Percentiles rank a stretch among this genome's conserved stretches.
Evolutionary conservation across 768 basidiomycete species (phyloP).

Genomic region (Suillus occidentalis): DNA sequence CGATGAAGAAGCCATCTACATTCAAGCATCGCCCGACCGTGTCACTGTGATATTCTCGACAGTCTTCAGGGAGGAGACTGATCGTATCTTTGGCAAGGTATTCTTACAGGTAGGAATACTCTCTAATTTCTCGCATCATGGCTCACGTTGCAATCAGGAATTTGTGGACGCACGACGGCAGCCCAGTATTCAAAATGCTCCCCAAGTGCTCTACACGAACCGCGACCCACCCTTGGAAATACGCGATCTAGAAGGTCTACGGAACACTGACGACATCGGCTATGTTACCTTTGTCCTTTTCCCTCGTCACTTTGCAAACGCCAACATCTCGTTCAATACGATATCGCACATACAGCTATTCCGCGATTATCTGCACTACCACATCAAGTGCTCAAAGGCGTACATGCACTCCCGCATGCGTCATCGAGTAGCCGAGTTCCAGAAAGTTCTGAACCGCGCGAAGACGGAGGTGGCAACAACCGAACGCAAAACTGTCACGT

Average conservation of each 20-base stretch:
- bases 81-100: conserved; percentile 95
- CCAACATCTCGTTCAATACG: conserved; percentile 64
- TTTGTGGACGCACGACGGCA: conserved; percentile 97
- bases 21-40: conserved; percentile 90
- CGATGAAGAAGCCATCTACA: conserved; percentile 95
- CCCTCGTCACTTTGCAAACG: conserved; percentile 89
- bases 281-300: conserved; percentile 98
- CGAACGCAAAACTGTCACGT: conserved; percentile 93
- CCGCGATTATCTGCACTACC: conserved; percentile 99
- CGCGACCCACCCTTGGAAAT: conserved; percentile 98
- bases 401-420: conserved; percentile 99
- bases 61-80: conserved; percentile 95
- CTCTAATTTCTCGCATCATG: background rate
- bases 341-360: conserved; percentile 96
- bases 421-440: conserved; percentile 90
- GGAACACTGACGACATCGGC: conserved; percentile 84
- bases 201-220: conserved; percentile 93
- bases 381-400: conserved; percentile 98
- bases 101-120: conserved; percentile 80
- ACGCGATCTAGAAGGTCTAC: conserved; percentile 78
- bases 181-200: conserved; percentile 92
- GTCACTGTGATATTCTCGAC: conserved; percentile 98
- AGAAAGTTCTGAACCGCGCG: conserved; percentile 92
- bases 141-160: conserved; percentile 55
- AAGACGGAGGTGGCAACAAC: conserved; percentile 84